phyloP scores from a whole-genome alignment of 805 yeast species.

The Ogataea thermomethanolica region DNA sequence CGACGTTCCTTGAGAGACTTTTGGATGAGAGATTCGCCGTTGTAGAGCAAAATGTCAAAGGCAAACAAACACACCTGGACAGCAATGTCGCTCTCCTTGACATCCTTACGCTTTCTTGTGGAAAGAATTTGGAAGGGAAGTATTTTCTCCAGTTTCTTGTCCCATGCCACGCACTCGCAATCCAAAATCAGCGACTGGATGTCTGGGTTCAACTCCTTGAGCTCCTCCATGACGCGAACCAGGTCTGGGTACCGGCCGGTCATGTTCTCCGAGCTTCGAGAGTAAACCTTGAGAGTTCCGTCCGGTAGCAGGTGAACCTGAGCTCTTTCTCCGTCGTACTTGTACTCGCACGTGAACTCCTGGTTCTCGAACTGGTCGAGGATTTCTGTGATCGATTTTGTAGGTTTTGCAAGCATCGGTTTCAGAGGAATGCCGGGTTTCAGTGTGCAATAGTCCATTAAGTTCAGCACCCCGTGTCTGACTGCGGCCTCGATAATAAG shows the following conservation, averaged over 20 bases:
- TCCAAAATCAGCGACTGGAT: slow-evolving; percentile 72
- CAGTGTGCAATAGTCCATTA: slow-evolving; percentile 66
- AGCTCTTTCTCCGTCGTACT: slow-evolving; percentile 97
- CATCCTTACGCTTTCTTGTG: slow-evolving; percentile 92
- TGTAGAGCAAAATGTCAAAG: slow-evolving; percentile 76
- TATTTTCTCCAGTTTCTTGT: slow-evolving; percentile 68
- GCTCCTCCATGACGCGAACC: slow-evolving; percentile 58
- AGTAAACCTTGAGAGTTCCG: slow-evolving; percentile 73
- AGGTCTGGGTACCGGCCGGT: slow-evolving; percentile 93
- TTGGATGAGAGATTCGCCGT: slow-evolving; percentile 68
- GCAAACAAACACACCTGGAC: slow-evolving; percentile 92
- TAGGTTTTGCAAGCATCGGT: slow-evolving; percentile 98
- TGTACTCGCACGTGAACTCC: slow-evolving; percentile 91
- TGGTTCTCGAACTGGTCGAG: slow-evolving; percentile 83
- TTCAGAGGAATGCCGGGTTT: slow-evolving; percentile 93
- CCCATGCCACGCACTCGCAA: slow-evolving; percentile 99
- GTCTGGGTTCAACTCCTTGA: slow-evolving; percentile 26
- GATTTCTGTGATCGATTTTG: slow-evolving; percentile 89
- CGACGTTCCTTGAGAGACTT: slow-evolving; percentile 71
- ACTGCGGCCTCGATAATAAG: slow-evolving; percentile 64
- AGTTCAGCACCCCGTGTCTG: slow-evolving; percentile 60
- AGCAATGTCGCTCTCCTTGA: slow-evolving; percentile 78
- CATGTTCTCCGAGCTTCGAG: slow-evolving; percentile 97
- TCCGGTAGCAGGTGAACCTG: slow-evolving; percentile 75
- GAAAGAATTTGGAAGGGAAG: slow-evolving; percentile 91